Evolutionary conservation across 768 basidiomycete species (phyloP).

Genomic region (Hygrophorus pudorinus): DNA sequence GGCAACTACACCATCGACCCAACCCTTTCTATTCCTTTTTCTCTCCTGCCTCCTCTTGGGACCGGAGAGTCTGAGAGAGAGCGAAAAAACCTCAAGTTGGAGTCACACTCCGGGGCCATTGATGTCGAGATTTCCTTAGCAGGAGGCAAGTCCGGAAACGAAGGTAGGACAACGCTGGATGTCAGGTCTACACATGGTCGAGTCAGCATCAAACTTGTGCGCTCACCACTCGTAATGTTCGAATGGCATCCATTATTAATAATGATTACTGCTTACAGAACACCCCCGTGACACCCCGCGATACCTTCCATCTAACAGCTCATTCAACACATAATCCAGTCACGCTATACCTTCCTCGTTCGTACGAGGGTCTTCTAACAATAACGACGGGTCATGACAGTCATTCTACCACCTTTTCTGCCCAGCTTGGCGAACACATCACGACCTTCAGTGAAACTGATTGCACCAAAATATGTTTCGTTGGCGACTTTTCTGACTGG

Average conservation of each 20-base stretch:
- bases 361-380: constrained; percentile 26
- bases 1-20: constrained; percentile 36
- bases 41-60: constrained; percentile 28
- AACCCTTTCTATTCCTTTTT: constrained; percentile 25
- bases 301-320: constrained; percentile 16
- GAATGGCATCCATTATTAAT: not conserved
- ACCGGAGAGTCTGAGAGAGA: constrained; percentile 25
- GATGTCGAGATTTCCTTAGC: constrained; percentile 31
- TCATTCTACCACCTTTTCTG: constrained; percentile 22
- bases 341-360: constrained; percentile 27
- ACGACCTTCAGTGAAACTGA: constrained; percentile 24
- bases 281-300: constrained; percentile 10
- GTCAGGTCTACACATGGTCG: constrained; percentile 19
- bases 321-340: constrained; percentile 21
- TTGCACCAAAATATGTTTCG: constrained; percentile 21
- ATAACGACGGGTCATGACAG: constrained; percentile 20
- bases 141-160: constrained; percentile 4
- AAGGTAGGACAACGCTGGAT: constrained; percentile 9
- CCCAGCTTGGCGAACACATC: constrained; percentile 15
- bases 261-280: constrained; percentile 10
- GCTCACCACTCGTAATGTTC: not conserved
- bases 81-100: constrained; percentile 29
- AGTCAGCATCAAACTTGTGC: constrained; percentile 16
- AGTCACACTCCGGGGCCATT: constrained; percentile 23
- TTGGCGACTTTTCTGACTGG: constrained; percentile 23